These are phyloP conservation scores for Pleodorina starrii DNA, from an alignment of 139 green algal genomes.

Conservation along the genomic window DNA sequence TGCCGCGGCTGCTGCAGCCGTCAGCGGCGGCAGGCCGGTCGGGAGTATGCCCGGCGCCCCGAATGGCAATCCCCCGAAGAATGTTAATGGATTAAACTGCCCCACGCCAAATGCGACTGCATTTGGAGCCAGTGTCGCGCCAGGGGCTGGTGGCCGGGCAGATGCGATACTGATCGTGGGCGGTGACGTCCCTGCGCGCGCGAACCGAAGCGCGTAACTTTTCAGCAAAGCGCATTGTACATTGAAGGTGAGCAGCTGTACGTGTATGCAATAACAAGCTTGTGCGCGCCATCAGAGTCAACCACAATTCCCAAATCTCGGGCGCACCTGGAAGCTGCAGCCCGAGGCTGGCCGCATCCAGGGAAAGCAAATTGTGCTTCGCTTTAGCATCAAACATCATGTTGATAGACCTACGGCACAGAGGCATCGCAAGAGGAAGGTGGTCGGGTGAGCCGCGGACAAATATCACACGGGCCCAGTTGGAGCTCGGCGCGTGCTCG, in stretches of 20 bases:
- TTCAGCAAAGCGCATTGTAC: neutral
- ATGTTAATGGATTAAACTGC: neutral
- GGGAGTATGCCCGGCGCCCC: neutral
- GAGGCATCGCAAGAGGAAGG: neutral
- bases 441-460: constrained; percentile 4
- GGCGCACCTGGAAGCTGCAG: constrained; percentile 16
- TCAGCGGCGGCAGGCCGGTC: neutral
- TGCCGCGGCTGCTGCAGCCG: neutral
- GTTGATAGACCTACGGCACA: neutral
- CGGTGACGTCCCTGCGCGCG: neutral
- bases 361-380: constrained; percentile 23
- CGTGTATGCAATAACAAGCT: neutral
- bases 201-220: neutral
- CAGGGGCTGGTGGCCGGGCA: neutral
- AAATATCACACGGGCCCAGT: neutral
- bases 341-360: constrained; percentile 31
- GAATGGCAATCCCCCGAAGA: constrained; percentile 4
- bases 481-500: neutral
- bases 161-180: neutral
- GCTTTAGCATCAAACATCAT: constrained; percentile 44
- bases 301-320: neutral
- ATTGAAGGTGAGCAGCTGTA: neutral
- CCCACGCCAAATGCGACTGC: neutral
- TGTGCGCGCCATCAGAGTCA: too few relatives aligned
- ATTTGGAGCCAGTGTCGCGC: neutral